A percentile compares a stretch with the other conserved stretches of the same genome.
Conservation (phyloP, 2,329 filamentous ascomycete species). For the Colletotrichum zoysiae region DNA sequence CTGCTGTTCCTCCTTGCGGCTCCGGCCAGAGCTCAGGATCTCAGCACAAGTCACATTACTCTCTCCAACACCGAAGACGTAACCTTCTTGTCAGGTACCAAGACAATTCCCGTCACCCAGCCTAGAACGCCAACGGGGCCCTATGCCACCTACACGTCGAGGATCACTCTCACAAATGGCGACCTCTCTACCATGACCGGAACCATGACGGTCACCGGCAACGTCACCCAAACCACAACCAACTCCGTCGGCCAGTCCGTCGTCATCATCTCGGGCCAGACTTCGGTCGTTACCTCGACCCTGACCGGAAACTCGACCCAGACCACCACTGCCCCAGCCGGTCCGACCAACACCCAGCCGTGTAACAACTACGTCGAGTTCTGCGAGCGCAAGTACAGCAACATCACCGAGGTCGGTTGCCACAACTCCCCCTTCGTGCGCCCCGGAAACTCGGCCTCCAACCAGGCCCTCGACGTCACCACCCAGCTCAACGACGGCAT, state of each 20-base stretch:
- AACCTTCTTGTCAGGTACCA: constrained; percentile 38
- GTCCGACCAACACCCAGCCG: constrained; percentile 77
- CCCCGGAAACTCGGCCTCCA: constrained; percentile 78
- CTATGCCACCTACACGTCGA: constrained; percentile 60
- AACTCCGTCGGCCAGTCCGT: constrained; percentile 51
- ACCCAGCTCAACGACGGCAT: constrained; percentile 84
- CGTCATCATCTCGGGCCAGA: constrained; percentile 61
- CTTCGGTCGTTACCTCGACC: constrained; percentile 56
- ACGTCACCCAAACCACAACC: constrained; percentile 47
- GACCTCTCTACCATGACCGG: constrained; percentile 47
- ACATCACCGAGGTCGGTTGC: constrained; percentile 81
- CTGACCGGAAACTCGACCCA: constrained; percentile 55
- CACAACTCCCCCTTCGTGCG: constrained; percentile 87
- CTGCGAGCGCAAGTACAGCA: constrained; percentile 81
- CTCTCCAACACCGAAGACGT: constrained; percentile 39
- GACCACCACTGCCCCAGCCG: constrained; percentile 55
- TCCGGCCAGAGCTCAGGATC: constrained; percentile 21
- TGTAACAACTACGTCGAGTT: constrained; percentile 86
- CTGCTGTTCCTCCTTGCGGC: constrained; percentile 21
- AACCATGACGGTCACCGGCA: constrained; percentile 50
- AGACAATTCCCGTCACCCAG: constrained; percentile 47
- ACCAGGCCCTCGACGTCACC: constrained; percentile 77
- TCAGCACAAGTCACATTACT: constrained; percentile 23
- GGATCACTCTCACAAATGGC: constrained; percentile 55
- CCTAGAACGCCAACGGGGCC: constrained; percentile 57